Base-by-base conservation (phyloP, 2,329 filamentous ascomycete genomes). In the Gaeumannomyces tritici region DNA sequence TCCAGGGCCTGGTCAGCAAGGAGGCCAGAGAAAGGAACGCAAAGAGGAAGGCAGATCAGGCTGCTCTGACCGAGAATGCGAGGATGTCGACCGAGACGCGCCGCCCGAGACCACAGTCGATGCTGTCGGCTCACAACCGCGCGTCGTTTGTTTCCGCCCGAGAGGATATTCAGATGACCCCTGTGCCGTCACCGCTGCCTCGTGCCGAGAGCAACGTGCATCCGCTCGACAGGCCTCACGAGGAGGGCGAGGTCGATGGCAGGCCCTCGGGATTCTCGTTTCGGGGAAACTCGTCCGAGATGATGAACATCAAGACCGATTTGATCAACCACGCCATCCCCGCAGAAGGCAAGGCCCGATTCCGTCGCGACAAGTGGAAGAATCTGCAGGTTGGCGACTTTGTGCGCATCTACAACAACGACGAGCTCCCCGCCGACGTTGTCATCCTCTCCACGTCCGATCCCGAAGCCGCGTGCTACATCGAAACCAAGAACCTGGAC, bases 401-500 rank as follows among this genome's bases (percentile, higher is more conserved):
- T 75, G 89, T 99, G 62, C 91, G 96, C 67, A 84, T 99, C 60
- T 98, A 97, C 77, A 97, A 96, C 70, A 90, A 96, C 67, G 95
- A 99, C 70, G 92, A 96, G 68, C 86, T 99, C 28, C 96, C 95
- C 1, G 93, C 95, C 59, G 95, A 99, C 74, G 80, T 99, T 58
- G 88, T 98, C 59, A 89, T 99, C 56, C 77, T 99, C 28, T 90
- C 95, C 2, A 98, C 95, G 0, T 96, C 95, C 2, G 95, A 98
- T 69, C 83, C 89, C 0, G 95, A 99, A 69, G 95, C 95, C 60
- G 91, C 91, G 51, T 99, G 95, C 75, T 99, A 97, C 69, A 89
- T 99, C 27, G 95, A 99, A 76, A 99, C 95, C 2, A 99, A 98
- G 79, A 98, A 96, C 72, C 74, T 99, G 79, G 95, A 99, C 70